Evolutionary conservation across 768 basidiomycete genomes (phyloP).

Genomic region (Trametes punicea): DNA sequence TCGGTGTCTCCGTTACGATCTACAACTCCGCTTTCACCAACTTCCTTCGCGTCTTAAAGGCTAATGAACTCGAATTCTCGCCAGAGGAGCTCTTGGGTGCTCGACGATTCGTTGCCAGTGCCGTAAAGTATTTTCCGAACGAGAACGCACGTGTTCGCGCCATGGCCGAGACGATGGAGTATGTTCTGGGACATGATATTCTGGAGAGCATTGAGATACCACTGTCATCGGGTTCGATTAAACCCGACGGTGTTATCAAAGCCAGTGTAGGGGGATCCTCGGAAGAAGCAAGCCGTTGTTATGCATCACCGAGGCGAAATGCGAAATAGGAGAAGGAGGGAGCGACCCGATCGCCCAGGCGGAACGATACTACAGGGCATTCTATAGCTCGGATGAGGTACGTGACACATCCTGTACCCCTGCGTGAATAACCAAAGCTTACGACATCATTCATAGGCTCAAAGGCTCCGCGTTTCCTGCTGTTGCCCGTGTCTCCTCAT

Average conservation of each 20-base stretch:
- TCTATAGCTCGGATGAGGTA: constrained; percentile 8
- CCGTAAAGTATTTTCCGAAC: neutral
- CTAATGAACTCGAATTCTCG: neutral
- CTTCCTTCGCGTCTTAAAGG: neutral
- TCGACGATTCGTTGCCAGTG: neutral
- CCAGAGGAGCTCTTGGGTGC: neutral
- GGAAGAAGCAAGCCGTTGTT: neutral
- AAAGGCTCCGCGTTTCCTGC: constrained; percentile 3
- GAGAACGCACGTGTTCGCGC: neutral
- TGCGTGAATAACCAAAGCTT: neutral
- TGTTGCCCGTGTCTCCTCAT: too few species aligned
- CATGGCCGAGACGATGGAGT: neutral
- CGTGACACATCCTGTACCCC: too few species aligned
- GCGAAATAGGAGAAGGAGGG: constrained; percentile 6
- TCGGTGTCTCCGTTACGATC: too few species aligned
- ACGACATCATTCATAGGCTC: neutral
- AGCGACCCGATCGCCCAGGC: constrained; percentile 14
- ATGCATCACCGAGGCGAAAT: neutral
- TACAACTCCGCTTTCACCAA: too few species aligned
- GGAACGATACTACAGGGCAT: constrained; percentile 6
- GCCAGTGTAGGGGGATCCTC: too few species aligned
- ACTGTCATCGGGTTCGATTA: neutral
- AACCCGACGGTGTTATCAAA: neutral
- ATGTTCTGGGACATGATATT: neutral
- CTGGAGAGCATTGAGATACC: neutral